Base-by-base conservation (phyloP, 164 flowering plant genomes). In the Liriodendron chinense region DNA sequence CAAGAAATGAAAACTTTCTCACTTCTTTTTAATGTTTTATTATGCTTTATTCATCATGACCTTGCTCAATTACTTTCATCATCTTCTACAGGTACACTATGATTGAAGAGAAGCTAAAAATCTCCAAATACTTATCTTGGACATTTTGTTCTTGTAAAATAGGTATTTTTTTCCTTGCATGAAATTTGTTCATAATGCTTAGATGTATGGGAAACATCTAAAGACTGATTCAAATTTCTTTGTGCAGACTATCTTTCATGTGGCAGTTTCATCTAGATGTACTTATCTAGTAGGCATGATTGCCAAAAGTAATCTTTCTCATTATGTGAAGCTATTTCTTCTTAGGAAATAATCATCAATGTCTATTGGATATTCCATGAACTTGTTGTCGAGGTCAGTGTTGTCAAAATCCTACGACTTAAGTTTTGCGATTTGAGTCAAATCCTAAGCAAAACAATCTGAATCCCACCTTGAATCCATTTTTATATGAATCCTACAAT, bases 81-180 rank as follows among this genome's bases (percentile, higher is more conserved):
- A 34, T 10, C 22, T 61, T 78, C 80, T 77, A 62, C 76, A 96
- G 99, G 98, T 96, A 89, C 76, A 72, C 82, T 71, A 61, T 94
- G 82, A 90, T 94, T 74, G 98, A 96, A 80, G 96, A 91, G 53
- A 89, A 94, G 84, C 75, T 96, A 79, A 87, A 85, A 76, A 76
- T 96, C 64, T 94, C 99, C 43, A 76, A 70, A 47, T 96, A 90
- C 81, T 80, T 96, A 78, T 87, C 92, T 25, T 96, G 97, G 99
- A 89, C 98, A 74, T 96, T 94, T 74, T 91, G 97, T 77, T 96
- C 97, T 3, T 96, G 94, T 76, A 79, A 9, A 72, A 79, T 53
- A 28, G 99, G 99, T 96, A 91, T 24, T 47, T 71, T 56, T 74
- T 56, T 0, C 21, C 69, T 74, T 73, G 18, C n/a, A 22, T 67